A percentile compares a stretch with the other conserved stretches of the same genome.
Conservation (phyloP, 2,329 filamentous ascomycete species). For the Colletotrichum acutatum region DNA sequence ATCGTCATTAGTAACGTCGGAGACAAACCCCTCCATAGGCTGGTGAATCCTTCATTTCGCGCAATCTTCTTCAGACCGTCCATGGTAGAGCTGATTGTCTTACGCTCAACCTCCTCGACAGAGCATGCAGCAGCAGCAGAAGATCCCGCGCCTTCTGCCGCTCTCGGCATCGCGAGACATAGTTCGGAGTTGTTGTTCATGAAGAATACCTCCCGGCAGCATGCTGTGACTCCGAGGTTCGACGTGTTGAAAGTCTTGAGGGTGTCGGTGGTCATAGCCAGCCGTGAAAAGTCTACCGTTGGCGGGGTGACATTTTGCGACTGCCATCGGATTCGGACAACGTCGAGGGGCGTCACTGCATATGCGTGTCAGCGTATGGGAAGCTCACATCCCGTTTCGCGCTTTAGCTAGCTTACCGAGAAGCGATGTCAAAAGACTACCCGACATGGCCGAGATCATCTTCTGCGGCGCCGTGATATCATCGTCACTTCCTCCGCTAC, state of each 20-base stretch:
- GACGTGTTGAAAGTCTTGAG: slow-evolving; percentile 77
- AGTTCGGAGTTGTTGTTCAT: slow-evolving; percentile 85
- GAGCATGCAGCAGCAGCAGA: slow-evolving; percentile 75
- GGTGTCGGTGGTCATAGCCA: slow-evolving; percentile 67
- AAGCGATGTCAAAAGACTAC: slow-evolving; percentile 89
- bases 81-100: slow-evolving; percentile 88
- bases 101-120: slow-evolving; percentile 85
- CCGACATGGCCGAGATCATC: slow-evolving; percentile 93
- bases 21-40: slow-evolving; percentile 93
- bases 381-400: not conserved
- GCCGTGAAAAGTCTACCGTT: slow-evolving; percentile 64
- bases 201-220: slow-evolving; percentile 98
- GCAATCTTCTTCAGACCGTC: slow-evolving; percentile 96
- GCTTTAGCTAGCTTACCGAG: slow-evolving; percentile 70
- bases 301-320: slow-evolving; percentile 74
- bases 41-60: slow-evolving; percentile 86
- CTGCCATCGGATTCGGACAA: slow-evolving; percentile 94
- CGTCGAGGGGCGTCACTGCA: slow-evolving; percentile 92
- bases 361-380: slow-evolving; percentile 16
- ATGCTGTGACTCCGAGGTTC: slow-evolving; percentile 91
- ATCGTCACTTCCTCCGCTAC: slow-evolving; percentile 44
- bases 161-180: slow-evolving; percentile 77
- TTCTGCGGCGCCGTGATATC: slow-evolving; percentile 88
- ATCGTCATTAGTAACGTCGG: slow-evolving; percentile 95
- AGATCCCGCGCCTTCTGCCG: slow-evolving; percentile 58